Percentiles rank a stretch among this genome's conserved stretches.
Conservation (phyloP, 73 alveolate species). For the Stentor coeruleus region DNA sequence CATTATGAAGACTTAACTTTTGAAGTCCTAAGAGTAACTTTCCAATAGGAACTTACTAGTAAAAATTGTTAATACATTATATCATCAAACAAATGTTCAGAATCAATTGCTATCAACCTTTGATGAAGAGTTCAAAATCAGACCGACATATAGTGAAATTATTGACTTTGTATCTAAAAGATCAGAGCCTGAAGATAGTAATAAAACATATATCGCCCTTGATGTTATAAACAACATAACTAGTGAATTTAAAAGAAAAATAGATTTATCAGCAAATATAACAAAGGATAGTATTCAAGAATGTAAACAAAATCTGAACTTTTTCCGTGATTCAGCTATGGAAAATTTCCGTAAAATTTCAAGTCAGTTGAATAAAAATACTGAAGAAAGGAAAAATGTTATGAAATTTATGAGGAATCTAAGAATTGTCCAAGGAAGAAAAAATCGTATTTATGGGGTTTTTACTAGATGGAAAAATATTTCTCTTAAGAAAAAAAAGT, state of each 20-base stretch:
- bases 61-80: background rate
- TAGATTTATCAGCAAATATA: background rate
- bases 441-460: background rate
- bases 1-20: background rate
- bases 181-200: background rate
- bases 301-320: too few relatives aligned
- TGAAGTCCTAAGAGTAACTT: background rate
- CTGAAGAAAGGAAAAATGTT: background rate
- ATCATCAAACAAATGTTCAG: background rate
- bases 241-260: background rate
- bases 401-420: background rate
- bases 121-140: background rate
- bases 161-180: background rate
- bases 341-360: background rate
- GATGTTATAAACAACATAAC: background rate
- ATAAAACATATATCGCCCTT: background rate
- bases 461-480: background rate
- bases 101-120: too few relatives aligned
- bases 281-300: background rate
- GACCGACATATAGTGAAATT: background rate
- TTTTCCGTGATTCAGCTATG: background rate
- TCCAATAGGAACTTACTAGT: background rate
- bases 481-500: too few relatives aligned
- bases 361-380: background rate
- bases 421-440: background rate